A percentile compares a stretch with the other conserved stretches of the same genome.
Conservation (phyloP, 805 yeast genomes). For the Metschnikowia santaceciliae region DNA sequence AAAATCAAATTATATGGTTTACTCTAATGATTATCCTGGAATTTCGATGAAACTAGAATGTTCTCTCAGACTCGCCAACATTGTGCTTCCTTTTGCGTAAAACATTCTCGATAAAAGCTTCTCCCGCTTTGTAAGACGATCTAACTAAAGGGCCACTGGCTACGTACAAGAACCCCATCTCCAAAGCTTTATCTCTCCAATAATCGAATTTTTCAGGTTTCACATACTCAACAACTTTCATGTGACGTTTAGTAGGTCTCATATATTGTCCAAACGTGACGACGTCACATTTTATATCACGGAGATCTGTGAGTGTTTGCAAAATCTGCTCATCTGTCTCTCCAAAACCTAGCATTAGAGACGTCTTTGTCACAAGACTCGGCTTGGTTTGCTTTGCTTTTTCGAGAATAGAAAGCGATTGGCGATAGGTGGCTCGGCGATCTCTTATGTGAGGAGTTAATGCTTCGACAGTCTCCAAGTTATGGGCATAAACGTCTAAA, state of each 20-base stretch:
- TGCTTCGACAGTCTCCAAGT: conserved; percentile 92
- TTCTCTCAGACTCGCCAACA: conserved; percentile 40
- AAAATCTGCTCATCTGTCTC: conserved; percentile 88
- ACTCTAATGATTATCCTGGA: background rate
- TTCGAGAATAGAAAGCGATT: conserved; percentile 70
- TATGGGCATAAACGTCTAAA: conserved; percentile 94
- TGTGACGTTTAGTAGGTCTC: conserved; percentile 98
- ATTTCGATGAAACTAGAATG: background rate
- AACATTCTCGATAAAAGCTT: conserved; percentile 92
- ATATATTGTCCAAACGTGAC: conserved; percentile 98
- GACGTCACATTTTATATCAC: conserved; percentile 79
- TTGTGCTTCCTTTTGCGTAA: conserved; percentile 66
- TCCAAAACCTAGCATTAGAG: conserved; percentile 94
- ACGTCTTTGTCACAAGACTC: conserved; percentile 81
- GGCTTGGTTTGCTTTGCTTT: conserved; percentile 80
- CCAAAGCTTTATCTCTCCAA: conserved; percentile 85
- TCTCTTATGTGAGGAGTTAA: conserved; percentile 94
- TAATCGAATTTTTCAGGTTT: conserved; percentile 91
- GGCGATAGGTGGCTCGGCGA: conserved; percentile 92
- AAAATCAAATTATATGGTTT: background rate
- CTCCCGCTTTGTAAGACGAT: conserved; percentile 97
- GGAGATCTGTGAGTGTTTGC: conserved; percentile 70
- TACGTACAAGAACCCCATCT: conserved; percentile 90
- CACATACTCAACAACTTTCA: conserved; percentile 95
- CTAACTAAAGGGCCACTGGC: conserved; percentile 97